Base-by-base conservation (phyloP, 345 rosid species). In the Hibiscus mutabilis region DNA sequence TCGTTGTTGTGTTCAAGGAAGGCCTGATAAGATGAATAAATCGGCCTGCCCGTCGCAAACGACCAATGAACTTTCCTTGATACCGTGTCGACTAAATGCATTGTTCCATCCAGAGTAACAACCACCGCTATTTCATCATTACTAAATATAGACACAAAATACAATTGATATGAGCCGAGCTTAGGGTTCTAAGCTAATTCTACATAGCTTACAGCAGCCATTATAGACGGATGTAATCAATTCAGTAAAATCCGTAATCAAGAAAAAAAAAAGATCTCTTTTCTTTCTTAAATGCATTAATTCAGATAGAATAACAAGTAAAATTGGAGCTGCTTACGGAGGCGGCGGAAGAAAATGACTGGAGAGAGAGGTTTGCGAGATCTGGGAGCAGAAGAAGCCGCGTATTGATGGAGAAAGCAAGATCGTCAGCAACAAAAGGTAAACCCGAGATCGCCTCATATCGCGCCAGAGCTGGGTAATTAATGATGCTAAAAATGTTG, bases 11-110 rank as follows among this genome's bases (percentile, higher is more conserved):
- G 42, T 16, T 67, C 59, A 49, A 7, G 42, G 25, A 67, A 67
- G 66, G 84, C 86, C 75, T 87, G 86, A 82, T 89, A 87, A 9
- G 91, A 87, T 3, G 91, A 83, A 71, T 86, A 86, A 49, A 86
- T 87, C 0, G 92, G 89, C 44, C 74, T 70, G 1, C 85, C 84
- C 25, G 89, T 71, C 6, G 85, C 66, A 27, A 86, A 81, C 0
- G 89, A 87, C 91, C 96, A 86, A 31, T 66, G 80, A 15, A 76
- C 58, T 71, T 82, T 76, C 52, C 66, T 59, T 2, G 80, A 79
- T 2, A 75, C 76, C 59, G 69, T 70, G 63, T 89, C 89, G 60
- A 85, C 79, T 47, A 84, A 79, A 64, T 84, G 78, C 47, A 89
- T 72, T 1, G 85, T 79, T 71, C 91, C 91, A 60, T 89, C 89